These are phyloP conservation scores for Fusarium armeniacum DNA, from an alignment of 2,329 filamentous ascomycete species.

Conservation along the genomic window DNA sequence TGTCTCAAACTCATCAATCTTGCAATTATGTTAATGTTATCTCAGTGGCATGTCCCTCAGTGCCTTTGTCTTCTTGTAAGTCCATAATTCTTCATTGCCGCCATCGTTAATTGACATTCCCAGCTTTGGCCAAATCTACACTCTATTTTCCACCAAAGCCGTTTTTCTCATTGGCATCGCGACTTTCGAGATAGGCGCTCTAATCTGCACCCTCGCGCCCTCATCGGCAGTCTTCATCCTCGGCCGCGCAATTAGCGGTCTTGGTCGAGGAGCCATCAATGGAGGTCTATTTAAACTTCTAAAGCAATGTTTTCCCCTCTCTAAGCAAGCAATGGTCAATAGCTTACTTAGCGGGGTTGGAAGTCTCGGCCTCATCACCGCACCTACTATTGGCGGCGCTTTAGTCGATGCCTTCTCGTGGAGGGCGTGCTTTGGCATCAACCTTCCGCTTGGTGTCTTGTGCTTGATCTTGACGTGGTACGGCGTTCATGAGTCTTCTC, in stretches of 20 bases:
- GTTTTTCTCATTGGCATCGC: slow-evolving; percentile 50
- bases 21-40: not conserved
- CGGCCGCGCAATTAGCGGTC: slow-evolving; percentile 55
- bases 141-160: slow-evolving; percentile 50
- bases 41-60: not conserved
- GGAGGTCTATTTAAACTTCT: slow-evolving; percentile 47
- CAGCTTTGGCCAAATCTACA: slow-evolving; percentile 53
- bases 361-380: slow-evolving; percentile 40
- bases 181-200: slow-evolving; percentile 53
- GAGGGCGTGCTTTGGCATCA: slow-evolving; percentile 48
- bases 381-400: slow-evolving; percentile 40
- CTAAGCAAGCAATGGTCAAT: slow-evolving; percentile 38
- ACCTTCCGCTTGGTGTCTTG: slow-evolving; percentile 33
- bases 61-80: slow-evolving; percentile 4
- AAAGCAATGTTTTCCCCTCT: slow-evolving; percentile 43
- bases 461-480: slow-evolving; percentile 39
- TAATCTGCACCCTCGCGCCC: slow-evolving; percentile 55
- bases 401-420: slow-evolving; percentile 43
- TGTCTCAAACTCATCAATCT: not conserved
- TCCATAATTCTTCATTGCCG: fast-evolving
- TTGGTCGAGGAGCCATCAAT: slow-evolving; percentile 50
- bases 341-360: slow-evolving; percentile 42
- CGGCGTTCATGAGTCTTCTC: slow-evolving; percentile 39
- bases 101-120: not conserved
- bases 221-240: slow-evolving; percentile 55